phyloP scores from a whole-genome alignment of 78 protist genomes.

The Dictyostelium citrinum region DNA sequence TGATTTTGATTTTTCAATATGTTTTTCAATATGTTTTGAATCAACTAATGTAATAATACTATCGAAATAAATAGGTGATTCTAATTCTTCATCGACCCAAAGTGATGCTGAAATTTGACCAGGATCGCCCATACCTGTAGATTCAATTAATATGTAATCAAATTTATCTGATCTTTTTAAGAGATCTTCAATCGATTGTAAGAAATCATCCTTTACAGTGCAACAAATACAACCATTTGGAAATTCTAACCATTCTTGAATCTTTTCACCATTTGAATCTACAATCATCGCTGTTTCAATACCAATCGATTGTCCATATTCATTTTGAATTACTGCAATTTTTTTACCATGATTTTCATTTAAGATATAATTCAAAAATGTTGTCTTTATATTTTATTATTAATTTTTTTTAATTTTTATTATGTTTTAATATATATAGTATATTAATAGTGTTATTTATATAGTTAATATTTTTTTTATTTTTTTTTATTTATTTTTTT shows the following conservation, averaged over 20 bases:
- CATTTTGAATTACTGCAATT: constrained; percentile 84
- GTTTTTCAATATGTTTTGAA: constrained; percentile 62
- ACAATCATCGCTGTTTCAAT: constrained; percentile 82
- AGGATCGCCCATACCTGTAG: constrained; percentile 86
- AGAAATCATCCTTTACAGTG: constrained; percentile 80
- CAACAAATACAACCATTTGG: constrained; percentile 90
- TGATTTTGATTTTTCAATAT: constrained; percentile 29
- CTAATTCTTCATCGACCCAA: constrained; percentile 82
- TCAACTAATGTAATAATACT: constrained; percentile 85
- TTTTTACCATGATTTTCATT: constrained; percentile 76
- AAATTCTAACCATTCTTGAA: constrained; percentile 83
- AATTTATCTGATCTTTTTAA: constrained; percentile 36
- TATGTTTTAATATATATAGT: too few species aligned
- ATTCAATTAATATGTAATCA: constrained; percentile 84
- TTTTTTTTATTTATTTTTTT: background rate
- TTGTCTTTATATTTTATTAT: constrained; percentile 28
- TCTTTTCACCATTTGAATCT: constrained; percentile 60
- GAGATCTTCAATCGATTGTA: constrained; percentile 59
- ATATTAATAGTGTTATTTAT: too few species aligned
- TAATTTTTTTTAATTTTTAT: background rate
- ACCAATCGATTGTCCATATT: constrained; percentile 77
- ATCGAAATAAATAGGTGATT: constrained; percentile 60
- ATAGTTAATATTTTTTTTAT: background rate
- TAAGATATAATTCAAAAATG: constrained; percentile 77
- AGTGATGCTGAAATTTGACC: constrained; percentile 83